These are phyloP conservation scores for Termitomyces sp. DNA, from an alignment of 768 basidiomycete genomes.

Conservation along the genomic window DNA sequence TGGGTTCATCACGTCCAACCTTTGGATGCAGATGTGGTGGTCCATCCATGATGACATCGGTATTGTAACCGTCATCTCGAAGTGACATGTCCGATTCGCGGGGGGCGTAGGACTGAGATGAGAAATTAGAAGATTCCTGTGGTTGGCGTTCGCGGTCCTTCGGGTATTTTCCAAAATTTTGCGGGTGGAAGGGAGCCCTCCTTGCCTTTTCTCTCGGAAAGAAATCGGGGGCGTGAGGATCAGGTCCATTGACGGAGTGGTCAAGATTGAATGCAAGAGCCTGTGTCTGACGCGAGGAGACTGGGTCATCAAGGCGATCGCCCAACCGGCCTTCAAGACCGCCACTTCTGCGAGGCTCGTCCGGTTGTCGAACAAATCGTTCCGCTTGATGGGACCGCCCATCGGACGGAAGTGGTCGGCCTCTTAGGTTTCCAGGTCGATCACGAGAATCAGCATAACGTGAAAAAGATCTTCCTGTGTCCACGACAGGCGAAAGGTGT, in stretches of 20 bases:
- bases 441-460: slow-evolving; percentile 15
- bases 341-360: slow-evolving; percentile 8
- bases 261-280: slow-evolving; percentile 15
- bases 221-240: not conserved
- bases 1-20: not conserved
- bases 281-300: slow-evolving; percentile 10
- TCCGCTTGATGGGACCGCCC: not conserved
- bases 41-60: not conserved
- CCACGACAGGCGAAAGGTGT: slow-evolving; percentile 16
- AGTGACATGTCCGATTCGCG: not conserved
- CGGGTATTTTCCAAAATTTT: not conserved
- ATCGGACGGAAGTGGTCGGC: not conserved
- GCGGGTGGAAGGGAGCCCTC: not conserved
- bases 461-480: slow-evolving; percentile 7
- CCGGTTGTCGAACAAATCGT: slow-evolving; percentile 5
- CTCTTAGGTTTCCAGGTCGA: slow-evolving; percentile 13
- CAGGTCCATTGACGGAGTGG: not conserved
- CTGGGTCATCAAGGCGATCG: slow-evolving; percentile 17
- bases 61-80: not conserved
- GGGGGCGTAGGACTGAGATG: not conserved
- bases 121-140: not conserved
- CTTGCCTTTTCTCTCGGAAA: not conserved
- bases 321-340: slow-evolving; percentile 21
- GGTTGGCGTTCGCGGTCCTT: not conserved
- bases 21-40: not conserved